Conservation (phyloP, 2,329 filamentous ascomycete species). For the Zymoseptoria brevis region DNA sequence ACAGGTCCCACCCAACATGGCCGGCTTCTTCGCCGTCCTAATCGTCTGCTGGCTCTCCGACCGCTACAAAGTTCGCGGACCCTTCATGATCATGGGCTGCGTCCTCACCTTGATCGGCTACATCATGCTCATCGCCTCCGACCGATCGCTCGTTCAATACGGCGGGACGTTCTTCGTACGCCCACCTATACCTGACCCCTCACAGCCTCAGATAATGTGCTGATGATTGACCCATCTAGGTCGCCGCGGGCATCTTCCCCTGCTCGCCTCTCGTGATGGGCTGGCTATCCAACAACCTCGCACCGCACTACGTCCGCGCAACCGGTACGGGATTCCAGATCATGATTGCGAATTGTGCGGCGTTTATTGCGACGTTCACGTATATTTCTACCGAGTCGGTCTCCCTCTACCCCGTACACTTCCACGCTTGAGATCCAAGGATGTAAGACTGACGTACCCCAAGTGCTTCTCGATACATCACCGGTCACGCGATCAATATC, state of each 20-base stretch:
- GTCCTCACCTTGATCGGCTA: conserved; percentile 29
- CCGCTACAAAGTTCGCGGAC: conserved; percentile 24
- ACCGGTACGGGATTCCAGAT: conserved; percentile 36
- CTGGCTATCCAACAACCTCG: conserved; percentile 38
- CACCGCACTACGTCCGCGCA: conserved; percentile 37
- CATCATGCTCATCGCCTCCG: conserved; percentile 30
- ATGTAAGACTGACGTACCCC: not conserved
- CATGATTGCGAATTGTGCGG: conserved; percentile 34
- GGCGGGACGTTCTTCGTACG: conserved; percentile 32
- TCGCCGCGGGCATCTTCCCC: conserved; percentile 25
- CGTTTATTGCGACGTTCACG: conserved; percentile 39
- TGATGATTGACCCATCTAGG: not conserved
- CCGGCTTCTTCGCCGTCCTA: conserved; percentile 21
- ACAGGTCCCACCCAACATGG: conserved; percentile 28
- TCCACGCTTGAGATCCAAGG: not conserved
- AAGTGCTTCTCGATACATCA: conserved; percentile 31
- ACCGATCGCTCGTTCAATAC: conserved; percentile 28
- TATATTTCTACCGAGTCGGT: conserved; percentile 33
- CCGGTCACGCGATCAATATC: conserved; percentile 36
- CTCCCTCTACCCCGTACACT: not conserved
- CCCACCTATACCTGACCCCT: no score
- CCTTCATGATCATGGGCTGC: conserved; percentile 22
- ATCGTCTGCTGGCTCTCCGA: conserved; percentile 20
- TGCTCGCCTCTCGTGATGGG: conserved; percentile 26
- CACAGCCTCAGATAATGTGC: no score